A percentile compares a stretch with the other conserved stretches of the same genome.
These are phyloP conservation scores for Aureobasidium sp. DNA, from an alignment of 2,329 filamentous ascomycete genomes.

Conservation along the genomic window DNA sequence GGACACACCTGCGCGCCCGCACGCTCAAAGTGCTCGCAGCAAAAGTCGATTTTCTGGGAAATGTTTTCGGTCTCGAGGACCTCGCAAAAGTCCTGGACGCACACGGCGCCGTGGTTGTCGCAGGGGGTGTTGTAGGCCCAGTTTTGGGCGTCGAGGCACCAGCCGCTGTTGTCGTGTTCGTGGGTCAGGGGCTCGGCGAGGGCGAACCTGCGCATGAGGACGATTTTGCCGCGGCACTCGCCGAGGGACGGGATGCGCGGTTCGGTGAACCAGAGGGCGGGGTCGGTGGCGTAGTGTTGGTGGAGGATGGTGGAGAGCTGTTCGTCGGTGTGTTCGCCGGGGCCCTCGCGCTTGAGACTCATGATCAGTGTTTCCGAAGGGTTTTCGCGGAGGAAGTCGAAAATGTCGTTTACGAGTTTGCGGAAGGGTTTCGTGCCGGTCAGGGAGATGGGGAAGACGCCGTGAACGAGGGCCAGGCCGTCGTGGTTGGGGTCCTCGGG, in stretches of 20 bases:
- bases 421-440: slow-evolving; percentile 72
- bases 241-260: slow-evolving; percentile 69
- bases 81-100: slow-evolving; percentile 93
- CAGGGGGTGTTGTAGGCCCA: slow-evolving; percentile 90
- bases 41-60: slow-evolving; percentile 66
- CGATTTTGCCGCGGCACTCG: slow-evolving; percentile 69
- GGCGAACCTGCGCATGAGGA: slow-evolving; percentile 73
- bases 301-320: slow-evolving; percentile 67
- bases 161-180: slow-evolving; percentile 41
- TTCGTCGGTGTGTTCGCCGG: slow-evolving; percentile 68
- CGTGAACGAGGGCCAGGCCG: slow-evolving; percentile 74
- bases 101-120: slow-evolving; percentile 62
- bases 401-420: slow-evolving; percentile 59
- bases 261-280: slow-evolving; percentile 66
- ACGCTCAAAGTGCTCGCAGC: slow-evolving; percentile 66
- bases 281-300: slow-evolving; percentile 54
- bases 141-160: slow-evolving; percentile 49
- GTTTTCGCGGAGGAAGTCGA: slow-evolving; percentile 63
- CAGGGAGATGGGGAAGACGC: slow-evolving; percentile 78
- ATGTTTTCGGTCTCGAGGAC: slow-evolving; percentile 68
- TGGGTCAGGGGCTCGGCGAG: slow-evolving; percentile 29
- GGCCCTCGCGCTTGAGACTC: slow-evolving; percentile 84
- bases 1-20: slow-evolving; percentile 37
- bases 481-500: slow-evolving; percentile 49
- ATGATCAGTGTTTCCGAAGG: slow-evolving; percentile 76